phyloP scores from a whole-genome alignment of 2,329 filamentous ascomycete genomes.

The Diaporthe capsici region DNA sequence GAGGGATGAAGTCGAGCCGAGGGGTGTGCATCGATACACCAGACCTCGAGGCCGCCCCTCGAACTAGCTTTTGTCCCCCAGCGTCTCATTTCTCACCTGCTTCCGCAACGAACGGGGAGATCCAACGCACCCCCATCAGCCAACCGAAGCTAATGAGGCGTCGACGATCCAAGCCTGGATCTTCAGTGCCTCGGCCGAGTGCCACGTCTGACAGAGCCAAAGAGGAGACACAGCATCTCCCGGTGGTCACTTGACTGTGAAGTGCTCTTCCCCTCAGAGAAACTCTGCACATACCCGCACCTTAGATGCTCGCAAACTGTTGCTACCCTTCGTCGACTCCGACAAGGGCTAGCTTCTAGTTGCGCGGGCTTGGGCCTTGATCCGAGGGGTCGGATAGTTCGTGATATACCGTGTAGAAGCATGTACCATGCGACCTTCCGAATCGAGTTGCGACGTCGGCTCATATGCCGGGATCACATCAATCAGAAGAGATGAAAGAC shows the following conservation, averaged over 20 bases:
- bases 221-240: constrained; percentile 12
- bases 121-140: not conserved
- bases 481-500: not conserved
- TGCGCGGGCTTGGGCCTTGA: not conserved
- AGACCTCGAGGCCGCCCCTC: not conserved
- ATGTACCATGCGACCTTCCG: not conserved
- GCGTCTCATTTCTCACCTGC: constrained; percentile 30
- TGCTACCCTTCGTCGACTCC: not conserved
- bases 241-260: constrained; percentile 37
- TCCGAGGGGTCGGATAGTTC: constrained; percentile 13
- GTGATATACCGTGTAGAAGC: not conserved
- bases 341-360: not conserved
- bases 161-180: constrained; percentile 6
- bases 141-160: constrained; percentile 10
- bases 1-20: constrained; percentile 3
- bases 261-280: not conserved
- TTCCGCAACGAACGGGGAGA: constrained; percentile 5
- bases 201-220: constrained; percentile 11
- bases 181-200: constrained; percentile 1
- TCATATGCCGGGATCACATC: too few species aligned
- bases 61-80: constrained; percentile 16
- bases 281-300: not conserved
- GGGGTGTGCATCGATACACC: constrained; percentile 7
- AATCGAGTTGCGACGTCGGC: not conserved
- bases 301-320: not conserved